Conservation (phyloP, 106 monocot species). For the Vanilla planifolia region DNA sequence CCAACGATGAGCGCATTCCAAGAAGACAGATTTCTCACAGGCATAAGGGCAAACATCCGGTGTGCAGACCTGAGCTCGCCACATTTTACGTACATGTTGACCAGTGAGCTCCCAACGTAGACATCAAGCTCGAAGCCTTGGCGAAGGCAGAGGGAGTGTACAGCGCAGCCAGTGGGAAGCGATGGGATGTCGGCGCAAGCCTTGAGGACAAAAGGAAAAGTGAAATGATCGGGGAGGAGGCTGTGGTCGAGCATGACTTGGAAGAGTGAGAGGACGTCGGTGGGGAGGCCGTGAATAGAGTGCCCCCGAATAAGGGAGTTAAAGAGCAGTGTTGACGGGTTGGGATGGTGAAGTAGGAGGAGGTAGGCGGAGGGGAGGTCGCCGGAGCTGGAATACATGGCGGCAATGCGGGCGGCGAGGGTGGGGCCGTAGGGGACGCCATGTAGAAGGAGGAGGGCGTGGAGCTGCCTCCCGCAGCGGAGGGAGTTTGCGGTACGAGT, state of each 20-base stretch:
- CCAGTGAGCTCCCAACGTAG: constrained; percentile 44
- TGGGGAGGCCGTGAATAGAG: constrained; percentile 16
- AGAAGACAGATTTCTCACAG: constrained; percentile 35
- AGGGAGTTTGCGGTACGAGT: constrained; percentile 11
- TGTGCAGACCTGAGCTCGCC: constrained; percentile 31
- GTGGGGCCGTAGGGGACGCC: constrained; percentile 2
- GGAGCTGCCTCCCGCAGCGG: constrained; percentile 22
- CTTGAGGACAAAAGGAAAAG: constrained; percentile 61
- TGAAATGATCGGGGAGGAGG: constrained; percentile 56
- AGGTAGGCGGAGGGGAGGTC: constrained; percentile 23
- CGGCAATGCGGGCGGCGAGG: constrained; percentile 15
- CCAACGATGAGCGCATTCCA: constrained; percentile 58
- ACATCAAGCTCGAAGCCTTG: constrained; percentile 33
- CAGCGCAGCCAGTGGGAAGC: constrained; percentile 8
- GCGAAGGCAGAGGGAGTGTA: constrained; percentile 30
- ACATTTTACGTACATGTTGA: constrained; percentile 39
- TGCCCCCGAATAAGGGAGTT: constrained; percentile 45
- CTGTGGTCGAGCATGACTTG: constrained; percentile 14
- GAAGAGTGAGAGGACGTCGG: constrained; percentile 23
- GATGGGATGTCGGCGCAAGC: constrained; percentile 26
- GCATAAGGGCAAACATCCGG: constrained; percentile 37
- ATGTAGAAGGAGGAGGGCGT: constrained; percentile 26
- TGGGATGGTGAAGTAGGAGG: neutral
- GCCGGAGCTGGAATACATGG: constrained; percentile 24
- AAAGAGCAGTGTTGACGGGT: constrained; percentile 23